phyloP scores from a whole-genome alignment of 768 basidiomycete species.

The Porphyrellus cyaneotinctus region DNA sequence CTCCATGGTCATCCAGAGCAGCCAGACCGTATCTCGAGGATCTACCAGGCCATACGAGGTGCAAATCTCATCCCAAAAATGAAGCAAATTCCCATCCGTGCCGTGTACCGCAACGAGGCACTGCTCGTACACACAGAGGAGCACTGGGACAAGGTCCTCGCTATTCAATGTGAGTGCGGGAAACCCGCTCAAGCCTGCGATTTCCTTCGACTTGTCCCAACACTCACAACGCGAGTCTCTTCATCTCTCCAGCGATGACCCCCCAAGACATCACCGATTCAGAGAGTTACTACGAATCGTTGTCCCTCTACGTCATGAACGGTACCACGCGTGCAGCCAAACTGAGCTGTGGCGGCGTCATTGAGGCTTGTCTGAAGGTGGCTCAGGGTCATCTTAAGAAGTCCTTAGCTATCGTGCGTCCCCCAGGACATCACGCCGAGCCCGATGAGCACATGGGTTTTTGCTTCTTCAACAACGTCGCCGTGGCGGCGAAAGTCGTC shows the following conservation, averaged over 20 bases:
- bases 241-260: constrained; percentile 54
- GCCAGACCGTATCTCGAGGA: constrained; percentile 71
- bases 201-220: constrained; percentile 4
- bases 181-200: not conserved
- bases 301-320: constrained; percentile 89
- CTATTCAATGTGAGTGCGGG: constrained; percentile 66
- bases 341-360: constrained; percentile 91
- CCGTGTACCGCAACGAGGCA: constrained; percentile 72
- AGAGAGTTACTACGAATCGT: constrained; percentile 78
- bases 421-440: constrained; percentile 97
- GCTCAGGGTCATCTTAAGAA: constrained; percentile 78
- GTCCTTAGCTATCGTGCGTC: constrained; percentile 91
- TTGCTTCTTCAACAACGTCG: constrained; percentile 98
- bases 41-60: constrained; percentile 62
- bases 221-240: constrained; percentile 16
- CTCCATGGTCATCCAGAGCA: constrained; percentile 71
- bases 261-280: constrained; percentile 72
- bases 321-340: constrained; percentile 81
- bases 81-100: constrained; percentile 72
- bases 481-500: constrained; percentile 83
- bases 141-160: constrained; percentile 88
- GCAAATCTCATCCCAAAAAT: constrained; percentile 63
- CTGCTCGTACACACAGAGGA: constrained; percentile 87
- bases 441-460: constrained; percentile 99
- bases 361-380: constrained; percentile 85